A percentile compares a stretch with the other conserved stretches of the same genome.
phyloP scores from a whole-genome alignment of 2,329 filamentous ascomycete species.

The Pseudogymnoascus sp. region DNA sequence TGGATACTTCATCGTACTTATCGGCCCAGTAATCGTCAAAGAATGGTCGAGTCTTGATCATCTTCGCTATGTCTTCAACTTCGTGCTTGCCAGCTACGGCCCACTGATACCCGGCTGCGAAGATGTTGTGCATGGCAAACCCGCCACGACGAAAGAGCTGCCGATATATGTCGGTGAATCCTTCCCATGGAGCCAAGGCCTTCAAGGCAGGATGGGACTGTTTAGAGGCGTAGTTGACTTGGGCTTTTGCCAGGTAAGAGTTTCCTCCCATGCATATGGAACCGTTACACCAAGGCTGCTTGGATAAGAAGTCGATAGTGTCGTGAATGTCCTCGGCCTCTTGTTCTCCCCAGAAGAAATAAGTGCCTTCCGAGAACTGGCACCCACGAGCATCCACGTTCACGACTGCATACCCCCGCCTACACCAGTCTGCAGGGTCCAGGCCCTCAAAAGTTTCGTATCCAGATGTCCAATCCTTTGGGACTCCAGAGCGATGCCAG shows the following conservation, averaged over 20 bases:
- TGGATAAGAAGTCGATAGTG: slow-evolving; percentile 21
- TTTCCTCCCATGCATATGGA: slow-evolving; percentile 23
- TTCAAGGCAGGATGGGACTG: slow-evolving; percentile 14
- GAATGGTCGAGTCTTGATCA: slow-evolving; percentile 11
- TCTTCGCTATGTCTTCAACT: slow-evolving; percentile 13
- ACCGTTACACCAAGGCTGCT: slow-evolving; percentile 23
- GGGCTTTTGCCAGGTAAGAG: slow-evolving; percentile 21
- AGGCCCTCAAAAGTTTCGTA: slow-evolving; percentile 21
- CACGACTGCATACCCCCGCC: slow-evolving; percentile 23
- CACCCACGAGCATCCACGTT: slow-evolving; percentile 23
- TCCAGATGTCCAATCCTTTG: slow-evolving; percentile 12
- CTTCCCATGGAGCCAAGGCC: slow-evolving; percentile 20
- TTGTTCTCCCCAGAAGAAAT: slow-evolving; percentile 14
- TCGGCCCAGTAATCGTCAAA: slow-evolving; percentile 16
- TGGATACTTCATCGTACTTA: slow-evolving; percentile 11
- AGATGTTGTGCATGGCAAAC: slow-evolving; percentile 2
- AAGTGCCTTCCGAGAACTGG: slow-evolving; percentile 19
- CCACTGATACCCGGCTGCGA: slow-evolving; percentile 4
- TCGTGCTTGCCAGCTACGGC: slow-evolving; percentile 3
- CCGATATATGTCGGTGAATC: slow-evolving; percentile 15
- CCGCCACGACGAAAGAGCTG: slow-evolving; percentile 17
- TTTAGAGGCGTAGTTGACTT: slow-evolving; percentile 17
- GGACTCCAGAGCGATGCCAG: slow-evolving; percentile 15
- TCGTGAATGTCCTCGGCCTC: slow-evolving; percentile 26
- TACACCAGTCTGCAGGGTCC: slow-evolving; percentile 23